Evolutionary conservation across 192 early-diverging fungal species (phyloP), one percentile per base, ranked within the genome.

Genomic region (Backusella psychrophila): DNA sequence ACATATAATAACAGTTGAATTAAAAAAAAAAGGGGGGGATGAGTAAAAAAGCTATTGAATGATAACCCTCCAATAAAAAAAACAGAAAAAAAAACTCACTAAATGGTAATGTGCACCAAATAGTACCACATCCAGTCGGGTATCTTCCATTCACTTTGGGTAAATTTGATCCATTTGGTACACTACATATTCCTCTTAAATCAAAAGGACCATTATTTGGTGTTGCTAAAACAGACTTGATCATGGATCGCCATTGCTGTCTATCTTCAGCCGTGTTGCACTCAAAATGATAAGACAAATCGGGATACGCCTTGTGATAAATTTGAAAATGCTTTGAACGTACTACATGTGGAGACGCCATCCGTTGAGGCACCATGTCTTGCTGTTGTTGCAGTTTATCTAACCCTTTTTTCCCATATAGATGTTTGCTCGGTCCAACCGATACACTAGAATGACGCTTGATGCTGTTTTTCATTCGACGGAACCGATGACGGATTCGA

Each of bases 71-170:
- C 1, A n/a, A n/a, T n/a, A n/a, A 44, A 42, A 59, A 75, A 66
- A 31, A 38, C 31, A 19, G 1, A 23, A 74, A 63, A 46, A 14
- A 9, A 29, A 19, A 33, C 65, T 59, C 66, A 75, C 73, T 56
- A 44, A 75, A 75, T 17, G 73, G 73, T 42, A 75, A 66, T 7
- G 19, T n/a, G 29, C 73, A 75, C 36, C 35, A 75, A 26, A 75
- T 59, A 33, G 36, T 59, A 2, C 73, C 73, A 66, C 73, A 75
- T 19, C 73, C 63, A 31, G 34, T 59, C 5, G 59, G 38, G 19
- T 67, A 66, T 67, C 29, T 53, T 21, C 59, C 63, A 49, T 75
- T 65, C 6, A 42, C 53, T 31, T 66, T 53, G 6, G 63, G 42
- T 33, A 65, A 63, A 44, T 36, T 46, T 3, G 46, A 67, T 15